Evolutionary conservation across 2,329 filamentous ascomycete species (phyloP).

Genomic region (Endoconidiophora polonica): DNA sequence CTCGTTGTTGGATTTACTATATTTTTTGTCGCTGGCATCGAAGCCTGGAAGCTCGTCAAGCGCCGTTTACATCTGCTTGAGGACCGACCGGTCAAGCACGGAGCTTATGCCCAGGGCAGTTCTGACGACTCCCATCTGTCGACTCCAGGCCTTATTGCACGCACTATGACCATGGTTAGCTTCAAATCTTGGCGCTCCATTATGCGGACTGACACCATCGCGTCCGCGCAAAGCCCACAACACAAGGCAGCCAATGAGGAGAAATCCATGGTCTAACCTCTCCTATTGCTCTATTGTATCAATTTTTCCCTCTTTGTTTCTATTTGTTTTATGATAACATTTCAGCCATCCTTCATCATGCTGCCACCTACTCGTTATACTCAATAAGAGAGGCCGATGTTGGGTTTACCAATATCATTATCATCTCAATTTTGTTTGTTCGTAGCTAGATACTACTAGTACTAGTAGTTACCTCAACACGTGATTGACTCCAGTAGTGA

Average conservation of each 20-base stretch:
- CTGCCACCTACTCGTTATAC: too few species aligned
- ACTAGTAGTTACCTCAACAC: too few species aligned
- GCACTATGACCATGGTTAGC: slow-evolving; percentile 35
- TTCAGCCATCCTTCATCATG: background rate
- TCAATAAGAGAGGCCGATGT: too few species aligned
- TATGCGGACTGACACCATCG: slow-evolving; percentile 25
- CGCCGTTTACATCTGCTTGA: slow-evolving; percentile 35
- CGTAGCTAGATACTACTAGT: too few species aligned
- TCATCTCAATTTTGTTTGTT: too few species aligned
- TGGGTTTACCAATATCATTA: too few species aligned
- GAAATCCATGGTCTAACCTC: background rate
- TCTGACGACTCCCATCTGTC: slow-evolving; percentile 28
- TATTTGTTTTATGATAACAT: background rate
- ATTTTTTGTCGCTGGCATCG: slow-evolving; percentile 50
- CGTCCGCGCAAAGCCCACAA: slow-evolving; percentile 15
- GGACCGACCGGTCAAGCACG: slow-evolving; percentile 32
- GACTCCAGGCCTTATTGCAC: slow-evolving; percentile 23
- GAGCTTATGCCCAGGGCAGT: slow-evolving; percentile 35
- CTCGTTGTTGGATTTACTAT: slow-evolving; percentile 46
- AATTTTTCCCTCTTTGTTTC: background rate
- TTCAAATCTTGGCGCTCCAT: slow-evolving; percentile 31
- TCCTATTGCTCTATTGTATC: background rate
- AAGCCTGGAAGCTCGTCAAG: slow-evolving; percentile 58
- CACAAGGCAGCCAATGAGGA: background rate
- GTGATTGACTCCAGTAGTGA: too few species aligned